phyloP scores from a whole-genome alignment of 1,284 basidiomycete species.

The Agroathelia rolfsii region DNA sequence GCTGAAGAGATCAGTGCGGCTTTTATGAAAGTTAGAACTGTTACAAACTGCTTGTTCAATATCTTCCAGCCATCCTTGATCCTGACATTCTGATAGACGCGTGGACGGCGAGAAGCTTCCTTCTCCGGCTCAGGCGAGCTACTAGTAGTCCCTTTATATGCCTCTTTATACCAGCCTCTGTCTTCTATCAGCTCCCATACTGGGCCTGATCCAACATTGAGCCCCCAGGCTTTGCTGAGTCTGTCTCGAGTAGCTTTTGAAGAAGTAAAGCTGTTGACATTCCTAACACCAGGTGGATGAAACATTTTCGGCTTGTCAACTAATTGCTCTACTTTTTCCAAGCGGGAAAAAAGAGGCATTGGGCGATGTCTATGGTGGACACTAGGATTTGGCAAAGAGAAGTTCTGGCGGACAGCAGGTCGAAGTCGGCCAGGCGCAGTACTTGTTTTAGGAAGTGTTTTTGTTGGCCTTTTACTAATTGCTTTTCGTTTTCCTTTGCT shows the following conservation, averaged over 20 bases:
- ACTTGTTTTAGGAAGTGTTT: conserved; percentile 13
- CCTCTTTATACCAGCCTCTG: conserved; percentile 67
- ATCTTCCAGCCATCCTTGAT: conserved; percentile 35
- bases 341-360: conserved; percentile 41
- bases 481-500: conserved; percentile 11
- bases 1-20: conserved; percentile 7
- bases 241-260: conserved; percentile 31
- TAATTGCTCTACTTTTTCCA: conserved; percentile 47
- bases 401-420: conserved; percentile 32
- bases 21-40: no score
- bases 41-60: conserved; percentile 38
- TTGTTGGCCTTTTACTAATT: conserved; percentile 12
- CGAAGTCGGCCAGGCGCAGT: conserved; percentile 15
- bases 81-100: conserved; percentile 38
- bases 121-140: conserved; percentile 24
- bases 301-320: conserved; percentile 6
- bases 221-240: conserved; percentile 55
- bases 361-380: conserved; percentile 60
- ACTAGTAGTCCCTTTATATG: no score
- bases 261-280: conserved; percentile 40
- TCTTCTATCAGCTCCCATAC: conserved; percentile 68
- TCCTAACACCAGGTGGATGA: no score
- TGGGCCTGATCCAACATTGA: conserved; percentile 63
- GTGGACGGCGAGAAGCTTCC: conserved; percentile 44
- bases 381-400: conserved; percentile 46